Evolutionary conservation across 73 alveolate species (phyloP), one percentile per base, ranked within the genome.

Genomic region (Paramecium primaurelia): DNA sequence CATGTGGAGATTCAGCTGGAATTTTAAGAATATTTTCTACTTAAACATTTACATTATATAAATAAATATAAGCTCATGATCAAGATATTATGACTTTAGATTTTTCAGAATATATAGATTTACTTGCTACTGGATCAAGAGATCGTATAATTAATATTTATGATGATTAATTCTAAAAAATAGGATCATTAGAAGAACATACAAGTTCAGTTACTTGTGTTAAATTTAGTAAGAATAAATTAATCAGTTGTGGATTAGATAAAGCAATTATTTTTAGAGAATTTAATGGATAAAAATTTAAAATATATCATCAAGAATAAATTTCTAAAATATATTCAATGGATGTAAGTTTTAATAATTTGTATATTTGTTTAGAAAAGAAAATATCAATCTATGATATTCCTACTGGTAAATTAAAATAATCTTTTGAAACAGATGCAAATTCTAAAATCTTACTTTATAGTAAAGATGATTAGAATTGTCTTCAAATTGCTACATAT

Each of bases 181-280:
- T 95, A 11, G 59, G 88, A 16, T 92, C 93, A 9, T 49, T 95
- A 36, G 97, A 96, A 10, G 97, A 96, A 58, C 99, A 96, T 64
- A 92, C 95, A 14, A 64, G 96, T n/a, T 95, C 98, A 28, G 93
- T 96, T 8, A 86, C 96, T 4, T 92, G 95, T 51, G 91, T 96
- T 8, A 95, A 93, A 90, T 96, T 96, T 59, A 93, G 94, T 49
- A 88, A 60, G 47, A 85, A 37, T 32, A 95, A 90, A 83, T 91
- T 95, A 8, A 86, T 95, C 14, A 87, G 96, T 68, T 92, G 96
- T 86, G 99, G 97, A 1, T 95, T 95, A 14, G 99, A 96, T 86
- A 95, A 91, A 84, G 58, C 93, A 10, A 86, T 96, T 25, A 92
- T 96, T 3, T 92, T 92, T 58, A 92, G 99, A 86, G 94, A 88